phyloP scores from a whole-genome alignment of 2,329 filamentous ascomycete genomes.

The Penicillium sp. region DNA sequence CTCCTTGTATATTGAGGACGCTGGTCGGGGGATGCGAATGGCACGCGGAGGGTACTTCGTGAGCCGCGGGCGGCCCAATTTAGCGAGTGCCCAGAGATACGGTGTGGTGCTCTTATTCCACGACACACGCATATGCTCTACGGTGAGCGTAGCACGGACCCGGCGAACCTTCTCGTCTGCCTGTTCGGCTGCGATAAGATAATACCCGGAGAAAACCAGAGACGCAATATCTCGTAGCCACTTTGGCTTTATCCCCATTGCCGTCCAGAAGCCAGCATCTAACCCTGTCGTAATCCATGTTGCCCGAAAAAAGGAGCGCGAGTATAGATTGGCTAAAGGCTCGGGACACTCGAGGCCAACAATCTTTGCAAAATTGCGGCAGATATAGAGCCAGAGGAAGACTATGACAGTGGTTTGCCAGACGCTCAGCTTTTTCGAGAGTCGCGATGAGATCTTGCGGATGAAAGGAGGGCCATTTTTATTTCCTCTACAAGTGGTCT shows the following conservation, averaged over 20 bases:
- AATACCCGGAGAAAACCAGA: conserved; percentile 78
- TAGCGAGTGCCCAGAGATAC: conserved; percentile 66
- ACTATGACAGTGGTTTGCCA: conserved; percentile 87
- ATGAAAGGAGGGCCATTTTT: conserved; percentile 77
- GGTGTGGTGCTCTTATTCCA: conserved; percentile 94
- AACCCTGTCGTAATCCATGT: conserved; percentile 96
- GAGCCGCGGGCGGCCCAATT: conserved; percentile 67
- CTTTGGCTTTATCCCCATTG: conserved; percentile 77
- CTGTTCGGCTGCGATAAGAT: conserved; percentile 82
- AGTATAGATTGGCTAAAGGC: conserved; percentile 88
- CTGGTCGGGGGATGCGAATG: conserved; percentile 73
- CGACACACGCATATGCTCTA: conserved; percentile 81
- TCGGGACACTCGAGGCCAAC: conserved; percentile 86
- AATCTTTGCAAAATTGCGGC: conserved; percentile 87
- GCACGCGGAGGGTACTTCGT: conserved; percentile 72
- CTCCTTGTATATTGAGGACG: conserved; percentile 70
- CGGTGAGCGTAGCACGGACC: conserved; percentile 72
- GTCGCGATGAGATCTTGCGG: conserved; percentile 60
- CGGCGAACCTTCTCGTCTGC: conserved; percentile 95
- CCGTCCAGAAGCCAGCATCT: conserved; percentile 96
- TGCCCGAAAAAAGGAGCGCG: conserved; percentile 81
- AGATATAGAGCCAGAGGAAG: conserved; percentile 81
- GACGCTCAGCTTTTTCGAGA: conserved; percentile 64
- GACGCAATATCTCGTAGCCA: conserved; percentile 75
- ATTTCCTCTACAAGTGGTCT: conserved; percentile 53